Evolutionary conservation across 768 basidiomycete species (phyloP), one percentile per base, ranked within the genome.

Genomic region (Psilocybe cubensis): DNA sequence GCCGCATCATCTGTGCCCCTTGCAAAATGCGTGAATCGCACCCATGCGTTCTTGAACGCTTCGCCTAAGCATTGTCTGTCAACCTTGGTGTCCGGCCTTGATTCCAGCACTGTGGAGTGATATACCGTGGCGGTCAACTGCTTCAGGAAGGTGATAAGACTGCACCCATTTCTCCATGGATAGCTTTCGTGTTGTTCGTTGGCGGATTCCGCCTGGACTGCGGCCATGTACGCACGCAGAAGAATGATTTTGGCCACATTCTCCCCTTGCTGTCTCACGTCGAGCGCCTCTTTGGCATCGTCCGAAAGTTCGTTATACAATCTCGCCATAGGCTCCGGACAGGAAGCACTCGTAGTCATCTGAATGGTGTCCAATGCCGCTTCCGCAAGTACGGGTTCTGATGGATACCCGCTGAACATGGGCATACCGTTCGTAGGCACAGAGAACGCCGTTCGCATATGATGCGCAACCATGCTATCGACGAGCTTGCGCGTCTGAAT

Each of bases 321-420:
- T 17, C 23, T 14, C 6, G 41, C n/a, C 55, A 56, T 21, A 8
- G n/a, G 33, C n/a, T 41, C 51, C 20, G 4, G 20, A 41, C 7
- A 12, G 3, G 31, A 10, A 24, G 33, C 2, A 21, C 24, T 28
- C 0, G 43, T 21, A 21, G 23, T 45, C 20, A 14, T 9, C 12
- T 47, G 12, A 18, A 56, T 25, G 33, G 49, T 40, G 24, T 21
- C 25, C 27, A 57, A 24, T 9, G 72, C 72, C 31, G 70, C 74
- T 50, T 73, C 70, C 6, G 72, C 73, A 3, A 74, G 65, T 23
- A 73, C 45, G n/a, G 72, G 71, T 62, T 75, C 74, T 12, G 73
- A 73, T 6, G 73, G 63, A 41, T 69, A 72, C 17, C 69, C 68
- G 21, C 71, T 64, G 12, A 52, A 55, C 27, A 74, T 24, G 38